These are phyloP conservation scores for Friedmanniomyces endolithicus DNA, from an alignment of 495 filamentous ascomycete species.

Conservation along the genomic window DNA sequence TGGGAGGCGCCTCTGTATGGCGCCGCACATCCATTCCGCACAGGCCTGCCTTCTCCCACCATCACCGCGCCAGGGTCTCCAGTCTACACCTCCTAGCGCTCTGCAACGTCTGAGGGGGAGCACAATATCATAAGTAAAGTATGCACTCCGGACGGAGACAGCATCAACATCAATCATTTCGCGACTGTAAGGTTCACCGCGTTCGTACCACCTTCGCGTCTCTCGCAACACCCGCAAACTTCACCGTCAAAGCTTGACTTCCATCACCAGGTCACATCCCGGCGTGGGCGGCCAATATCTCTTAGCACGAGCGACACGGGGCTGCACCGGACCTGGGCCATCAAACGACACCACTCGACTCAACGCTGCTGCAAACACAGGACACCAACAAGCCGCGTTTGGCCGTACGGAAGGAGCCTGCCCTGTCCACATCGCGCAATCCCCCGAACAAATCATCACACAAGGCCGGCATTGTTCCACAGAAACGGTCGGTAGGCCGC, in stretches of 20 bases:
- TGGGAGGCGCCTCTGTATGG: neutral
- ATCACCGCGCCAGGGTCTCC: neutral
- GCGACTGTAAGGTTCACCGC: neutral
- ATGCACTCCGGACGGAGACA: neutral
- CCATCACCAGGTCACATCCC: neutral
- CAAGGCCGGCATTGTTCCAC: neutral
- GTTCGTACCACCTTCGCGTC: neutral
- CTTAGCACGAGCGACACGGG: too few relatives aligned
- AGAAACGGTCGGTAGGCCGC: neutral
- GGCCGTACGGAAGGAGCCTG: neutral
- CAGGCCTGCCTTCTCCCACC: neutral
- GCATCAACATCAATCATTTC: neutral
- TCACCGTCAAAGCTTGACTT: neutral
- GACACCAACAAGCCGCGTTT: neutral
- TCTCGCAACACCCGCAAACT: neutral
- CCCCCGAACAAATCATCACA: neutral
- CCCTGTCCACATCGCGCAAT: neutral
- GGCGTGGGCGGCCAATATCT: too few relatives aligned
- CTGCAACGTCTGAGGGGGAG: neutral
- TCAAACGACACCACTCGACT: neutral
- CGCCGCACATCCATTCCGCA: neutral
- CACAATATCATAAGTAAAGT: too few relatives aligned
- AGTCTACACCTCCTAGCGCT: neutral
- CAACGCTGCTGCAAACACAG: neutral
- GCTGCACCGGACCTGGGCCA: neutral